These are phyloP conservation scores for Fusarium buharicum DNA, from an alignment of 2,329 filamentous ascomycete species.

Conservation along the genomic window DNA sequence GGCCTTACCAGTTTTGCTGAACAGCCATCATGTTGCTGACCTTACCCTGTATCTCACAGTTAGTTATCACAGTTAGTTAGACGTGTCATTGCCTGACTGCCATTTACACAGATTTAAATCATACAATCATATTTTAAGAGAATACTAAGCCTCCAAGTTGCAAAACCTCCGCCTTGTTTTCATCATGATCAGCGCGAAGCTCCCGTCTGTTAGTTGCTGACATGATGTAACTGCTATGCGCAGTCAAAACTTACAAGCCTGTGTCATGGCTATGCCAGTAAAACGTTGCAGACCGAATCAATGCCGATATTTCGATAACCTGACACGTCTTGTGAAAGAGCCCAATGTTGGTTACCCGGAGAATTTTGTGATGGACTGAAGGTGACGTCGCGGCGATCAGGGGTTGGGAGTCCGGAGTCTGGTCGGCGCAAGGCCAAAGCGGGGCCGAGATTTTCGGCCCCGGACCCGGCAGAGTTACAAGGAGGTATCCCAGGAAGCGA, in stretches of 20 bases:
- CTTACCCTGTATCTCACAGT: no score
- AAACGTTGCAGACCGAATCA: background rate
- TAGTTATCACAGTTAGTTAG: no score
- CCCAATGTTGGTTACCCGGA: no score
- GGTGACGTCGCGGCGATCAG: conserved; percentile 8
- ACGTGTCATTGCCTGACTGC: no score
- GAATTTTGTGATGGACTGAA: background rate
- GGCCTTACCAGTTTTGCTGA: no score
- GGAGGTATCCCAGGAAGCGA: background rate
- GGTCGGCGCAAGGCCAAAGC: conserved; percentile 6
- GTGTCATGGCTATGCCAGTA: conserved; percentile 13
- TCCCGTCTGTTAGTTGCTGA: background rate
- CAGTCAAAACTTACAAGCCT: background rate
- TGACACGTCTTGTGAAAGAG: no score
- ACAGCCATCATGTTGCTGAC: no score
- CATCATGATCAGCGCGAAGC: background rate
- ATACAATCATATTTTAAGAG: background rate
- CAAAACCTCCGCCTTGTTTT: background rate
- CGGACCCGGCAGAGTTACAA: conserved; percentile 2
- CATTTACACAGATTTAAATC: background rate
- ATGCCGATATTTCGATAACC: background rate
- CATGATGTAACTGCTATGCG: background rate
- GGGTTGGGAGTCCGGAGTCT: conserved; percentile 1
- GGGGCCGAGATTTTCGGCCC: conserved; percentile 27
- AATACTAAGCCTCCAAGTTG: background rate